phyloP scores from a whole-genome alignment of 371 early-diverging fungal species.

The Actinomortierella ambigua region DNA sequence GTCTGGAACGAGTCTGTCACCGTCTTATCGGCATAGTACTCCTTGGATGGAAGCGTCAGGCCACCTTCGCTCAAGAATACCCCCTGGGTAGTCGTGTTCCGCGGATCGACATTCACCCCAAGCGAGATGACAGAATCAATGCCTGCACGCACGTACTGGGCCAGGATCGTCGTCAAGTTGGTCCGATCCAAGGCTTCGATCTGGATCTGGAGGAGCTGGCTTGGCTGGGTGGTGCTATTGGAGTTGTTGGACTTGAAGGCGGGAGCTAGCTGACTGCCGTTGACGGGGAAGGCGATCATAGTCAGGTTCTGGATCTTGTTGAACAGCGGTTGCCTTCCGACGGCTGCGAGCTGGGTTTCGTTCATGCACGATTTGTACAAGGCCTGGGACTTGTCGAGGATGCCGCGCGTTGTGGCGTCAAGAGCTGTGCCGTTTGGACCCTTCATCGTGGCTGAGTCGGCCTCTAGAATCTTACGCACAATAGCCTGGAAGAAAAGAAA shows the following conservation, averaged over 20 bases:
- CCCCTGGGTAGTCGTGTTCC: constrained; percentile 51
- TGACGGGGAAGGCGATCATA: constrained; percentile 26
- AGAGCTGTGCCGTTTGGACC: constrained; percentile 26
- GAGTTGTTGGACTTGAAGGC: too few species aligned
- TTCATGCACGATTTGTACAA: constrained; percentile 66
- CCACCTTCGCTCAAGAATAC: constrained; percentile 56
- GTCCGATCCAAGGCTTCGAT: neutral
- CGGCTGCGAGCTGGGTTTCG: constrained; percentile 51
- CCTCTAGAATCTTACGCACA: too few species aligned
- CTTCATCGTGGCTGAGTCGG: too few species aligned
- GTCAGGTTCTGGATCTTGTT: constrained; percentile 51
- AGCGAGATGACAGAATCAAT: constrained; percentile 39
- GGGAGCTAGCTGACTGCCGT: constrained; percentile 1
- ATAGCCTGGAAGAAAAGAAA: too few species aligned
- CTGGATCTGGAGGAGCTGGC: too few species aligned
- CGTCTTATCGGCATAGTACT: constrained; percentile 56
- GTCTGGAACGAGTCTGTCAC: constrained; percentile 30
- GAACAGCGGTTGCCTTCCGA: constrained; percentile 53
- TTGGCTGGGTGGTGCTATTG: too few species aligned
- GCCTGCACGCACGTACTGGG: constrained; percentile 23
- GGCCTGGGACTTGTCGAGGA: constrained; percentile 56
- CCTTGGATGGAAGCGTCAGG: constrained; percentile 59
- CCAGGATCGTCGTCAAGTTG: constrained; percentile 19
- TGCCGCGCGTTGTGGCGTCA: constrained; percentile 33
- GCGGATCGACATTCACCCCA: constrained; percentile 50